Evolutionary conservation across 2,329 filamentous ascomycete genomes (phyloP).

Genomic region (Cercospora sp.): DNA sequence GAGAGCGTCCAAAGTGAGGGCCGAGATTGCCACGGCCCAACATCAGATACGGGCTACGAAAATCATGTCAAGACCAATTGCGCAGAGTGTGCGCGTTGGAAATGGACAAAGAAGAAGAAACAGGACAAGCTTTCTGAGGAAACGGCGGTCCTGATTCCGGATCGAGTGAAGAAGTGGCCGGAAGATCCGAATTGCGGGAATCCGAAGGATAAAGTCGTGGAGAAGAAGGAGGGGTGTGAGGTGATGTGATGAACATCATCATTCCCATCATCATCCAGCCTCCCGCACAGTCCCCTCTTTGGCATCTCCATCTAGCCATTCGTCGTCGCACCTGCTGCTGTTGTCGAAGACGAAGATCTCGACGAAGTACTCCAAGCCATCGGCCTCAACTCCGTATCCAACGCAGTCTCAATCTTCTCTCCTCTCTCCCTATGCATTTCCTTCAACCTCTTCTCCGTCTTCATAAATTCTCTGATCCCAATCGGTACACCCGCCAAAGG

Average conservation of each 20-base stretch:
- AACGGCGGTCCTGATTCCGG: slow-evolving; percentile 3
- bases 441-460: slow-evolving; percentile 86
- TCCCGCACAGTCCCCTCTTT: background rate
- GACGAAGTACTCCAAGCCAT: slow-evolving; percentile 22
- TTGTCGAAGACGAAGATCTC: background rate
- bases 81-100: slow-evolving; percentile 2
- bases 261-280: background rate
- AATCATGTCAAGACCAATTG: slow-evolving; percentile 1
- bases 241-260: slow-evolving; percentile 8
- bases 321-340: background rate
- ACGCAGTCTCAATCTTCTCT: slow-evolving; percentile 21
- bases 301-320: background rate
- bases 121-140: background rate
- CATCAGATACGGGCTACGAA: slow-evolving; percentile 3
- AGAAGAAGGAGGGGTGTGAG: background rate
- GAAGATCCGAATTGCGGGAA: slow-evolving; percentile 22
- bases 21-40: background rate
- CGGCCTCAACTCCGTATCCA: slow-evolving; percentile 28
- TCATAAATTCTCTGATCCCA: slow-evolving; percentile 96
- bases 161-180: slow-evolving; percentile 1
- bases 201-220: slow-evolving; percentile 1
- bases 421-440: slow-evolving; percentile 58
- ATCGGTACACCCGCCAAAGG: slow-evolving; percentile 81
- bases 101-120: slow-evolving; percentile 1
- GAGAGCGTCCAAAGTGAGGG: background rate